These are phyloP conservation scores for Pseudogymnoascus sp. DNA, from an alignment of 2,329 filamentous ascomycete genomes.

Conservation along the genomic window DNA sequence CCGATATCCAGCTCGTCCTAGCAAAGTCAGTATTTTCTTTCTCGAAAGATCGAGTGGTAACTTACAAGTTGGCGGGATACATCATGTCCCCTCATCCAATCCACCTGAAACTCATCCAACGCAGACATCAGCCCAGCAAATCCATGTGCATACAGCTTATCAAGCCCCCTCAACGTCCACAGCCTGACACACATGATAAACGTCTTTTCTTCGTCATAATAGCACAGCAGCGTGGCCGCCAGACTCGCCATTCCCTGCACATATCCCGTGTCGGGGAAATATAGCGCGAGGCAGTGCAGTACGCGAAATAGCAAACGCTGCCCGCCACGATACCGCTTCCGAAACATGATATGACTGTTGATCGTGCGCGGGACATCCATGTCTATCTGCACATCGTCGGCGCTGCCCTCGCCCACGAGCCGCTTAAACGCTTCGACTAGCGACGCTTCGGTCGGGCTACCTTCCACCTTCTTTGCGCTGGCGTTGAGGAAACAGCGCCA, in stretches of 20 bases:
- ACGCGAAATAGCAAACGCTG: conserved; percentile 89
- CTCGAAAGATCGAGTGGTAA: conserved; percentile 17
- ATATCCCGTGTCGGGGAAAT: conserved; percentile 86
- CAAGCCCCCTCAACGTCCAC: conserved; percentile 81
- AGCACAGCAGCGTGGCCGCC: conserved; percentile 85
- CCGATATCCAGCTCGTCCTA: conserved; percentile 71
- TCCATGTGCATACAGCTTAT: conserved; percentile 72
- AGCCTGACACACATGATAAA: conserved; percentile 96
- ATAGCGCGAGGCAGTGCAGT: conserved; percentile 81
- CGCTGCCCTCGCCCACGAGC: conserved; percentile 63
- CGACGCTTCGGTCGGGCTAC: conserved; percentile 54
- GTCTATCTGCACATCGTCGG: conserved; percentile 95
- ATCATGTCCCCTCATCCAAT: conserved; percentile 72
- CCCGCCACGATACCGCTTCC: conserved; percentile 80
- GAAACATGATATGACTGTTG: conserved; percentile 94
- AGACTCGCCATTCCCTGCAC: conserved; percentile 97
- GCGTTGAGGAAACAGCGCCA: conserved; percentile 89
- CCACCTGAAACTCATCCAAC: conserved; percentile 71
- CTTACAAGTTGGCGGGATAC: conserved; percentile 74
- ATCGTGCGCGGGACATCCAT: conserved; percentile 94
- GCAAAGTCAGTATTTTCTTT: not conserved
- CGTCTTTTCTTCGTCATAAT: conserved; percentile 89
- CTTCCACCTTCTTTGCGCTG: conserved; percentile 58
- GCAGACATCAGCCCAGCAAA: conserved; percentile 84
- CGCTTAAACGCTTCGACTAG: conserved; percentile 65